Conservation (phyloP, 495 filamentous ascomycete genomes). For the Zalerion maritima region DNA sequence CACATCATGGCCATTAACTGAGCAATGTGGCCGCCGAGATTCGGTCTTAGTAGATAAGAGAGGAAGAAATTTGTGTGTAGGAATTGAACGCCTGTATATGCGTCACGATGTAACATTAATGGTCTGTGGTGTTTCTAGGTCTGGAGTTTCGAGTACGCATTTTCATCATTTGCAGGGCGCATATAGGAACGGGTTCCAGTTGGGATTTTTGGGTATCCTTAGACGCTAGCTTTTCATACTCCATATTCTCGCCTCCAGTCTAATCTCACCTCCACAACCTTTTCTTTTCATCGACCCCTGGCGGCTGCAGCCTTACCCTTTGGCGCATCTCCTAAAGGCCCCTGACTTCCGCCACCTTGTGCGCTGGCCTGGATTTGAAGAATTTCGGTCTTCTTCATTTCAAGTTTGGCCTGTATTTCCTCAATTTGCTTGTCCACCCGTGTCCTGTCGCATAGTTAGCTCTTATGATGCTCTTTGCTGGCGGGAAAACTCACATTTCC, state of each 20-base stretch:
- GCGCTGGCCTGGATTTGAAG: constrained; percentile 29
- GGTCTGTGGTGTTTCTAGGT: constrained; percentile 1
- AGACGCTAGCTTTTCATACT: no score
- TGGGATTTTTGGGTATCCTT: no score
- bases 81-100: no score
- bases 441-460: constrained; percentile 37
- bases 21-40: constrained; percentile 4
- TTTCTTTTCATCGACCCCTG: constrained; percentile 10
- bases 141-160: background rate
- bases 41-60: constrained; percentile 4
- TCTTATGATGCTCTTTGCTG: background rate
- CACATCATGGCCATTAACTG: constrained; percentile 22
- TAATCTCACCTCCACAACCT: no score
- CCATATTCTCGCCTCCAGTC: no score
- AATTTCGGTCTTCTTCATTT: constrained; percentile 52
- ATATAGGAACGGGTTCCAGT: no score
- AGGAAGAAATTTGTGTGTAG: constrained; percentile 15
- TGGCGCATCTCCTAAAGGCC: no score
- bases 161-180: background rate
- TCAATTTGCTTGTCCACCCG: constrained; percentile 71
- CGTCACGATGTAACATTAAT: background rate
- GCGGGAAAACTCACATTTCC: constrained; percentile 58
- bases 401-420: constrained; percentile 64
- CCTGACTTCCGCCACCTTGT: constrained; percentile 24
- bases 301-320: no score